Percentiles rank a stretch among this genome's conserved stretches.
Conservation (phyloP, 352 stramenopile species). For the Poterioochromonas sp. region DNA sequence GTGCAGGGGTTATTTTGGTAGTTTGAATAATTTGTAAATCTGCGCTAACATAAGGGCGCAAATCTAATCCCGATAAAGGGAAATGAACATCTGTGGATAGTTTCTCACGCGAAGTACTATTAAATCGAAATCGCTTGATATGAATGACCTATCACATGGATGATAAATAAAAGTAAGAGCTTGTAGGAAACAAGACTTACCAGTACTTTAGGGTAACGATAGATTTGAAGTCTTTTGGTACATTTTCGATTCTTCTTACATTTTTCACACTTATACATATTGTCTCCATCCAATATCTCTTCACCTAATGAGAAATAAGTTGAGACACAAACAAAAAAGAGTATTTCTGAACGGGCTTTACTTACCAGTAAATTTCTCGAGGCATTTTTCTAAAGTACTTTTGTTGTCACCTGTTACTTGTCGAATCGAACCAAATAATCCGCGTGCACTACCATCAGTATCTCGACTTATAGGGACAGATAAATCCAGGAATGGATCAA, state of each 20-base stretch:
- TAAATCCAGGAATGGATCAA: conserved; percentile 76
- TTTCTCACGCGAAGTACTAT: conserved; percentile 63
- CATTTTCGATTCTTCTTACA: conserved; percentile 38
- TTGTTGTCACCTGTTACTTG: background rate
- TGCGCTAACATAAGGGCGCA: conserved; percentile 54
- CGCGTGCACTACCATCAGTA: background rate
- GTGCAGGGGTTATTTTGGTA: background rate
- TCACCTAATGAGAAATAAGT: background rate
- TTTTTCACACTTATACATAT: conserved; percentile 36
- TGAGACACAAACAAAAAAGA: background rate
- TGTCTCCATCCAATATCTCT: conserved; percentile 40
- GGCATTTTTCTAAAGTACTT: conserved; percentile 38
- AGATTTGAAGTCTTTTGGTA: conserved; percentile 35
- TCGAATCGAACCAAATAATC: conserved; percentile 12
- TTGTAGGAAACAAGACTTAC: conserved; percentile 59
- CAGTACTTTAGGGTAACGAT: conserved; percentile 59
- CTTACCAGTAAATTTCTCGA: conserved; percentile 37
- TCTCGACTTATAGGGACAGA: conserved; percentile 66
- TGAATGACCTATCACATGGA: conserved; percentile 1
- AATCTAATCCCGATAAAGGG: conserved; percentile 40
- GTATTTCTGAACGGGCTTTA: background rate
- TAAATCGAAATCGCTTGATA: conserved; percentile 79
- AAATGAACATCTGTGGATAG: conserved; percentile 52
- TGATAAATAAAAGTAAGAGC: background rate
- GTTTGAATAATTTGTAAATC: conserved; percentile 42